A percentile compares a stretch with the other conserved stretches of the same genome.
These are phyloP conservation scores for Carex cristatella DNA, from an alignment of 176 grass and related monocot genomes.

Conservation along the genomic window DNA sequence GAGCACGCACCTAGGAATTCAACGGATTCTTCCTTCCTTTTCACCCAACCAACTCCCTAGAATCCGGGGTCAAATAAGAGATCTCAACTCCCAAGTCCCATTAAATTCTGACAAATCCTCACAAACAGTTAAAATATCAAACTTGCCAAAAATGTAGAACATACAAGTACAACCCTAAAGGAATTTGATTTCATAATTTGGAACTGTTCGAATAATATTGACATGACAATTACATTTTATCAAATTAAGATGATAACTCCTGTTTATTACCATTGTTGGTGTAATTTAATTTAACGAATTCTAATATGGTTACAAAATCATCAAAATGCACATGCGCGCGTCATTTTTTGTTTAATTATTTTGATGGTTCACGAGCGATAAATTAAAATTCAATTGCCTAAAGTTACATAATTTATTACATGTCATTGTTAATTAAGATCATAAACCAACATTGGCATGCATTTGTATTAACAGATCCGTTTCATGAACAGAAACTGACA, in stretches of 20 bases:
- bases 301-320: not conserved
- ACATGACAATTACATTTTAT: not conserved
- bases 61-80: slow-evolving; percentile 14
- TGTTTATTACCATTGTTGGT: too few species aligned
- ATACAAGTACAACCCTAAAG: not conserved
- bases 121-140: not conserved
- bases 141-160: not conserved
- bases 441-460: not conserved
- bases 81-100: slow-evolving; percentile 12
- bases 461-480: not conserved
- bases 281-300: too few species aligned
- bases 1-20: not conserved
- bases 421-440: not conserved
- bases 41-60: not conserved
- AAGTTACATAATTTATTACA: not conserved
- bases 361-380: not conserved
- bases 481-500: not conserved
- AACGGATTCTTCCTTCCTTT: slow-evolving; percentile 5
- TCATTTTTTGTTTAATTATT: not conserved
- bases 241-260: too few species aligned
- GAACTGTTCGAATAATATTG: not conserved
- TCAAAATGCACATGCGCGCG: not conserved
- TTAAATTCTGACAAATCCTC: not conserved
- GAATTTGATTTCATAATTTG: not conserved
- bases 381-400: not conserved